These are phyloP conservation scores for Acmispon strigosus DNA, from an alignment of 306 rosid species.

Conservation along the genomic window DNA sequence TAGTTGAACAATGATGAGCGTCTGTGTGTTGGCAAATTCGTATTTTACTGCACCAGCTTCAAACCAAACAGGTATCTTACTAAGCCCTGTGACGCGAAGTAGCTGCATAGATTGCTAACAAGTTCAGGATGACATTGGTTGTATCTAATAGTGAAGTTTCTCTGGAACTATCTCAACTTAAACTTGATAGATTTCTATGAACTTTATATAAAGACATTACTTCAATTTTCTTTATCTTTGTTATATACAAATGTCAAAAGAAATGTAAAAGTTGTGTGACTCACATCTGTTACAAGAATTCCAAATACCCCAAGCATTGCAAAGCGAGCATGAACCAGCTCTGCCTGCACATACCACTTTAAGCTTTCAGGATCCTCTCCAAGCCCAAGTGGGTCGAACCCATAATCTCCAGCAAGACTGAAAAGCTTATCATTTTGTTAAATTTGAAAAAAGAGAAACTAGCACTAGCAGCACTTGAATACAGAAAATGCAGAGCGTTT, in stretches of 20 bases:
- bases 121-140: conserved; percentile 6
- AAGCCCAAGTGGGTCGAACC: conserved; percentile 96
- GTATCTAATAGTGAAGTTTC: not conserved
- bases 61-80: conserved; percentile 70
- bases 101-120: conserved; percentile 39
- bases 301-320: conserved; percentile 93
- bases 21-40: conserved; percentile 56
- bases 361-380: conserved; percentile 84
- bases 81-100: conserved; percentile 68
- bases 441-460: not conserved
- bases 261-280: conserved; percentile 16
- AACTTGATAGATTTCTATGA: not conserved
- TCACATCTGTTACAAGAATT: conserved; percentile 83
- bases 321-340: conserved; percentile 79
- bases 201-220: no score
- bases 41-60: conserved; percentile 78
- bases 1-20: conserved; percentile 74
- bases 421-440: not conserved
- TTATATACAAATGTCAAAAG: not conserved
- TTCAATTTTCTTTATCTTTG: not conserved
- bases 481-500: not conserved
- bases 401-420: conserved; percentile 83
- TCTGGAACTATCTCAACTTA: not conserved
- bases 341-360: conserved; percentile 97
- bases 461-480: not conserved